These are phyloP conservation scores for Rhypophila decipiens DNA, from an alignment of 495 filamentous ascomycete genomes.

Conservation along the genomic window DNA sequence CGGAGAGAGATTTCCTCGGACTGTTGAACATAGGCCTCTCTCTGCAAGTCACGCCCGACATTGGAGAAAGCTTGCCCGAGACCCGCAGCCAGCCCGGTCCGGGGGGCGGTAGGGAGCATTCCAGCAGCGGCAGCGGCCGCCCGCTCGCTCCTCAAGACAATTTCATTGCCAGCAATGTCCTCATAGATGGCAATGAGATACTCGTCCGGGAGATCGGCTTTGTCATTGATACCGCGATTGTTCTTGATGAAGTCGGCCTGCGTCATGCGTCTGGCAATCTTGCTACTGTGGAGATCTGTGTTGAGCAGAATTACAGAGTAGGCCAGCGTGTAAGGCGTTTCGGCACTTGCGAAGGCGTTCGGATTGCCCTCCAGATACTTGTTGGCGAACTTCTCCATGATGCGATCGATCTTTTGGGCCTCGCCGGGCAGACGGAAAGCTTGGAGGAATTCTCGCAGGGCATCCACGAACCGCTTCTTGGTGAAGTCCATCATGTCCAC, in stretches of 20 bases:
- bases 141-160: constrained; percentile 87
- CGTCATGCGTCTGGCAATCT: constrained; percentile 83
- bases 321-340: constrained; percentile 91
- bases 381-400: constrained; percentile 99
- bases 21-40: constrained; percentile 88
- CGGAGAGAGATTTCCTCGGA: constrained; percentile 77
- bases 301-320: constrained; percentile 98
- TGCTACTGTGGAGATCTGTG: constrained; percentile 87
- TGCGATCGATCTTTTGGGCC: constrained; percentile 98
- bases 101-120: constrained; percentile 44
- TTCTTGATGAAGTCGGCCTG: constrained; percentile 98
- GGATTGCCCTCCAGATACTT: constrained; percentile 92
- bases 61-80: constrained; percentile 86
- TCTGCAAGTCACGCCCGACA: constrained; percentile 83
- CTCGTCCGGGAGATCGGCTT: constrained; percentile 84
- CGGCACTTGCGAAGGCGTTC: constrained; percentile 95
- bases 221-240: constrained; percentile 97
- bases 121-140: constrained; percentile 75
- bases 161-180: constrained; percentile 86
- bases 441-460: constrained; percentile 85
- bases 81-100: constrained; percentile 69
- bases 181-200: constrained; percentile 87
- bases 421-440: constrained; percentile 93
- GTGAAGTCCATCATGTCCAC: constrained; percentile 93
- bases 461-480: constrained; percentile 89